phyloP scores from a whole-genome alignment of 2,329 filamentous ascomycete genomes.

The Fusarium dlaminii region DNA sequence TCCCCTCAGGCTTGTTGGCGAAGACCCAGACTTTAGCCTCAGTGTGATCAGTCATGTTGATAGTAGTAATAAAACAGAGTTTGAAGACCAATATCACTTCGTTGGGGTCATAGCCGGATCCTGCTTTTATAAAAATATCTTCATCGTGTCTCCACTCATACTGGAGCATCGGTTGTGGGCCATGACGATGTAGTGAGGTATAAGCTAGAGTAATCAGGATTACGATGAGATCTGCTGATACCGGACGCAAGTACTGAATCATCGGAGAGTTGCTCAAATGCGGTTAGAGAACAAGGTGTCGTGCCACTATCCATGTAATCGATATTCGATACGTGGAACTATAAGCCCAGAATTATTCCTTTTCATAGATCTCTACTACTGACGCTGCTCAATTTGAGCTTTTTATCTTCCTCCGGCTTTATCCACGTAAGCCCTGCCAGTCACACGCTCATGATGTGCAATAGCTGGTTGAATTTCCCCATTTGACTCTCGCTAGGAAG shows the following conservation, averaged over 20 bases:
- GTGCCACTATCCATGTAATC: background rate
- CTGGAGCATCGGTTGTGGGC: background rate
- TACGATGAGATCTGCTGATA: background rate
- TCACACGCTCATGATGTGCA: accelerated
- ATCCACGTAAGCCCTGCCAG: accelerated
- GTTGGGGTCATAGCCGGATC: too few relatives aligned
- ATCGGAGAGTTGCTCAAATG: background rate
- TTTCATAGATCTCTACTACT: background rate
- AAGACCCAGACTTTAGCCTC: conserved; percentile 6
- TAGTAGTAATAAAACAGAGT: too few relatives aligned
- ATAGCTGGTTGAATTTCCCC: accelerated
- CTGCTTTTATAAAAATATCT: background rate
- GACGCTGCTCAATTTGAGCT: background rate
- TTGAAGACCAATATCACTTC: background rate
- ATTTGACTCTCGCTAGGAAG: accelerated
- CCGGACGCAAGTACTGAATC: accelerated
- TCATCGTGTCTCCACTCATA: background rate
- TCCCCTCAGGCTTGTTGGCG: background rate
- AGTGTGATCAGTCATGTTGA: background rate
- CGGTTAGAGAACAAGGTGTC: background rate
- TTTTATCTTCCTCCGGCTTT: accelerated
- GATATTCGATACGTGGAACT: background rate
- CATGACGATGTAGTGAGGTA: background rate
- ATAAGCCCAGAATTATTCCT: accelerated
- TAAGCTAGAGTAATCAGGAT: background rate